Evolutionary conservation across 371 early-diverging fungal species (phyloP).

Genomic region (Apophysomyces ossiformis): DNA sequence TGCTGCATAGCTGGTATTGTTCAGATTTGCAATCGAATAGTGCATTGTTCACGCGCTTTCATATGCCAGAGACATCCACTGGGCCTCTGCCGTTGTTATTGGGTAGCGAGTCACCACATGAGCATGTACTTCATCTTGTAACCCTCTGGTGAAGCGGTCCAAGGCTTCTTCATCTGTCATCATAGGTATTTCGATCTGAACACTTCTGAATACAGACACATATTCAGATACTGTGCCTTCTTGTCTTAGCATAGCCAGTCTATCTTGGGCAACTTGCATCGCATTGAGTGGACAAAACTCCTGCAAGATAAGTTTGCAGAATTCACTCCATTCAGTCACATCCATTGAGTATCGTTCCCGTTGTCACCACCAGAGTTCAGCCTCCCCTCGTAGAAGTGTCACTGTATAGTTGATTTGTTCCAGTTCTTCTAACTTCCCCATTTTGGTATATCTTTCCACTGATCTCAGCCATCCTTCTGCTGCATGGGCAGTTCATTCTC

Average conservation of each 20-base stretch:
- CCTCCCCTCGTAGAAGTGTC: background rate
- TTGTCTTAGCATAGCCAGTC: constrained; percentile 7
- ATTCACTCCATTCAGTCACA: background rate
- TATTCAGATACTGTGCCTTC: background rate
- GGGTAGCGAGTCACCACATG: constrained; percentile 6
- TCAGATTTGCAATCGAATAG: background rate
- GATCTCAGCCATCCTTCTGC: background rate
- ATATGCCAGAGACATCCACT: constrained; percentile 4
- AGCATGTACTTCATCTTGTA: background rate
- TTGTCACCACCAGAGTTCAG: background rate
- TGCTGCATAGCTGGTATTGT: too few relatives aligned
- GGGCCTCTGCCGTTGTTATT: background rate
- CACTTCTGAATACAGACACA: background rate
- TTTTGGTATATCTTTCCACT: background rate
- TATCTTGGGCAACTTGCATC: constrained; percentile 1
- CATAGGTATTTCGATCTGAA: background rate
- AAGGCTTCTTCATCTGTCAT: constrained; percentile 19
- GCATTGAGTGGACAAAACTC: background rate
- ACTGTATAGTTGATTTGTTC: background rate
- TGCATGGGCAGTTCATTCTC: background rate
- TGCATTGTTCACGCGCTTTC: background rate
- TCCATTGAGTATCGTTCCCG: background rate
- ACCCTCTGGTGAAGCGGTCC: constrained; percentile 11
- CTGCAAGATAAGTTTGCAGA: background rate
- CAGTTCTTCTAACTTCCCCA: background rate